Conservation (phyloP, 192 early-diverging fungal species). For the Coemansia pectinata region DNA sequence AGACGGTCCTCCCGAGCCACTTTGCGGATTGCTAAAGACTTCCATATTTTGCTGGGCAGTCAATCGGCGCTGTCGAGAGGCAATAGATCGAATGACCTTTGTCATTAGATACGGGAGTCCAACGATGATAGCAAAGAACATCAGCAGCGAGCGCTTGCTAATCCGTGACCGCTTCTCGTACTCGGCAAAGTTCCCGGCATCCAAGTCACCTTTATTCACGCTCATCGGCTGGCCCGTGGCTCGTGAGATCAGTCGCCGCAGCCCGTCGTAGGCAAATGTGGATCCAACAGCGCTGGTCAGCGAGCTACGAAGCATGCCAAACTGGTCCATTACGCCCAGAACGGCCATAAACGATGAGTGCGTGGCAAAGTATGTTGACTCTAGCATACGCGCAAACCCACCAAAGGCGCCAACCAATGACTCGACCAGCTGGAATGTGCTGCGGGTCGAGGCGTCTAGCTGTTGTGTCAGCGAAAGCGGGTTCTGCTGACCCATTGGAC, state of each 20-base stretch:
- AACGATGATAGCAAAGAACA: constrained; percentile 85
- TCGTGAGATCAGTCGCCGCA: constrained; percentile 66
- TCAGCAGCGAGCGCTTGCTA: constrained; percentile 70
- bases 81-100: constrained; percentile 78
- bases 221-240: constrained; percentile 66
- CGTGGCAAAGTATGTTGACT: constrained; percentile 96
- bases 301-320: constrained; percentile 85
- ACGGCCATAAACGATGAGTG: constrained; percentile 93
- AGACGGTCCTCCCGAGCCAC: constrained; percentile 28
- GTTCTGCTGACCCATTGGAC: constrained; percentile 61
- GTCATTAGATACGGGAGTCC: constrained; percentile 93
- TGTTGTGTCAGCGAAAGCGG: constrained; percentile 69
- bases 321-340: constrained; percentile 97
- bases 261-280: constrained; percentile 71
- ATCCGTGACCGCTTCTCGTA: constrained; percentile 68
- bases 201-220: constrained; percentile 73
- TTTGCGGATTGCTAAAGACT: neutral
- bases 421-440: constrained; percentile 92
- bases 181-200: constrained; percentile 70
- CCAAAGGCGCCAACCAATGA: constrained; percentile 94
- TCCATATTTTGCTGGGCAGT: constrained; percentile 34
- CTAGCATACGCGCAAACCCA: constrained; percentile 97
- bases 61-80: constrained; percentile 48
- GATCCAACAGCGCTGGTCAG: constrained; percentile 83
- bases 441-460: constrained; percentile 87